Percentiles rank a stretch among this genome's conserved stretches.
These are phyloP conservation scores for Coemansia sp. DNA, from an alignment of 192 early-diverging fungal genomes.

Conservation along the genomic window DNA sequence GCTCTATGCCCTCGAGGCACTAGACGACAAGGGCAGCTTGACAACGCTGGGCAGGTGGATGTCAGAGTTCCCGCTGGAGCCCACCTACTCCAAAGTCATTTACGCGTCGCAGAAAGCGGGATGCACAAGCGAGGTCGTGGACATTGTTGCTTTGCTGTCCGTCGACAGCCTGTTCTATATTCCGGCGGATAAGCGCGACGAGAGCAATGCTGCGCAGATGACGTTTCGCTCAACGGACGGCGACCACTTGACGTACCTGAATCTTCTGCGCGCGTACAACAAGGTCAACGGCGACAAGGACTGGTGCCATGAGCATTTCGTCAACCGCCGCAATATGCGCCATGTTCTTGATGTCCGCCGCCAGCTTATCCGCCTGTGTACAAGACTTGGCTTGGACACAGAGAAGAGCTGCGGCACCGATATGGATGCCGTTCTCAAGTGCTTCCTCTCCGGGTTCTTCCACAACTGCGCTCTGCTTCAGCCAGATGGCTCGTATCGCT, in stretches of 20 bases:
- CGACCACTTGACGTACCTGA: conserved; percentile 91
- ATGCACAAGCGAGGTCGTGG: conserved; percentile 87
- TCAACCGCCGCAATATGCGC: conserved; percentile 82
- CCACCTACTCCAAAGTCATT: conserved; percentile 84
- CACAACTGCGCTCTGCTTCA: conserved; percentile 84
- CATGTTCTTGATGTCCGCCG: conserved; percentile 85
- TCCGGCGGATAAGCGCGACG: conserved; percentile 86
- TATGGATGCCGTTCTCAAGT: conserved; percentile 74
- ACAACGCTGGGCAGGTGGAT: conserved; percentile 78
- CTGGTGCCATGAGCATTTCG: conserved; percentile 94
- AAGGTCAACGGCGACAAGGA: conserved; percentile 73
- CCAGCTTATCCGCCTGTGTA: conserved; percentile 80
- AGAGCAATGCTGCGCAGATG: conserved; percentile 74
- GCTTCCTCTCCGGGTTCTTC: conserved; percentile 88
- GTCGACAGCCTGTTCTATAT: conserved; percentile 89
- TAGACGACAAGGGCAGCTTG: conserved; percentile 79
- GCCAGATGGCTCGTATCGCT: conserved; percentile 80
- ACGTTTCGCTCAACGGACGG: conserved; percentile 85
- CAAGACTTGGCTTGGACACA: conserved; percentile 66
- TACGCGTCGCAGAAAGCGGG: conserved; percentile 69
- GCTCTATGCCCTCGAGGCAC: conserved; percentile 82
- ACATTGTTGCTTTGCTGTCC: conserved; percentile 87
- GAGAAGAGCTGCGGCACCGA: conserved; percentile 68
- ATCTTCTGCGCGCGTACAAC: conserved; percentile 76
- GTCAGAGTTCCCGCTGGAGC: conserved; percentile 92